Evolutionary conservation across 2,329 filamentous ascomycete genomes (phyloP), one percentile per base, ranked within the genome.

Genomic region (Seiridium cupressi): DNA sequence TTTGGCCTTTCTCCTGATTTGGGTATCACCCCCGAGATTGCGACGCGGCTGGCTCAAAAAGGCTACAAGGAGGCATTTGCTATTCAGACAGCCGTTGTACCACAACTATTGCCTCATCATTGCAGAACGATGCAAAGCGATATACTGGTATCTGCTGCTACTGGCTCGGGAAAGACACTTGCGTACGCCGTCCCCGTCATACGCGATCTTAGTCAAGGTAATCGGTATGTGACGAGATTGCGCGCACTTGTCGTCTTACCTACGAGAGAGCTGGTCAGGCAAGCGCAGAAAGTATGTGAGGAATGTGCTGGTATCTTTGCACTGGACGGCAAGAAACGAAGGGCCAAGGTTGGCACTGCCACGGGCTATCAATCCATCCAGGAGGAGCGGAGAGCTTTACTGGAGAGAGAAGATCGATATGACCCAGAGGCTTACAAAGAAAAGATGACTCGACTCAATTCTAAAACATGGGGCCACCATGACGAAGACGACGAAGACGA

Each of bases 91-190:
- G 87, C 88, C 1, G 83, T 95, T 0, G 82, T 99, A 34, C 93
- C 94, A 1, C 80, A 96, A 46, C 82, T 99, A 4, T 79, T 96
- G 3, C 88, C 72, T 42, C 86, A 31, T 85, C 83, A 73, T 0
- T 81, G 84, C 47, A 79, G 83, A 59, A 78, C 84, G 42, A 82
- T 87, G 42, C 77, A 84, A 1, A 90, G 92, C 4, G 95, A 99
- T 72, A 76, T 99, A 4, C 89, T 96, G 49, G 89, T 99, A 3
- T 95, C 93, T 6, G 95, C 96, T 0, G 91, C 94, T 1, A 99
- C 95, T 0, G 95, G 95, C 7, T 98, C 95, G 0, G 95, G 95
- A 60, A 99, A 99, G 73, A 99, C 95, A 0, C 75, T 99, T 13
- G 90, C 94, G 0, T 99, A 99, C 69, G 86, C 94, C 0, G 78